Evolutionary conservation across 2,329 filamentous ascomycete species (phyloP).

Genomic region (Cladophialophora carrionii): DNA sequence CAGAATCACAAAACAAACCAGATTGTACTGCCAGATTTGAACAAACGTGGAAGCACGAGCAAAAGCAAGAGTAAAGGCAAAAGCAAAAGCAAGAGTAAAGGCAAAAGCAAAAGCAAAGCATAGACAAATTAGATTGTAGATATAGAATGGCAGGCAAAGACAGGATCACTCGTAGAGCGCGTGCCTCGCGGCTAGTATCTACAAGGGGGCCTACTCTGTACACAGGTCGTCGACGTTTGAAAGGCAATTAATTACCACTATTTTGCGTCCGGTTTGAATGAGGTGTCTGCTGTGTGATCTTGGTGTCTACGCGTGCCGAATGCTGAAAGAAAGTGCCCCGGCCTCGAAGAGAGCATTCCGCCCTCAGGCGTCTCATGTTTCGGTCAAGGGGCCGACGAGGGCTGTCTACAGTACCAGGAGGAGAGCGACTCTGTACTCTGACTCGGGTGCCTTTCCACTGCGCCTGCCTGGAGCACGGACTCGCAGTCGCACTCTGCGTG

Average conservation of each 20-base stretch:
- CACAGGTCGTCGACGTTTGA: background rate
- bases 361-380: background rate
- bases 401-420: background rate
- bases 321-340: background rate
- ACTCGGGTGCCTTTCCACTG: background rate
- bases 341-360: background rate
- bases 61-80: too few species aligned
- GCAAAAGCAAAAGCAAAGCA: background rate
- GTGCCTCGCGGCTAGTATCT: background rate
- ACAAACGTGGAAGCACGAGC: background rate
- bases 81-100: background rate
- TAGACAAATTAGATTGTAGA: background rate
- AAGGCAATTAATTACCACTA: background rate
- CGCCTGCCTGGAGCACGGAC: background rate
- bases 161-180: background rate
- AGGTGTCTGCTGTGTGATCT: background rate
- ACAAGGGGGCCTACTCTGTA: background rate
- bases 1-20: conserved; percentile 3
- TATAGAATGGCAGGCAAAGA: background rate
- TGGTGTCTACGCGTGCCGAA: background rate
- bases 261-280: background rate
- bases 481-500: background rate
- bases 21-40: background rate
- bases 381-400: background rate
- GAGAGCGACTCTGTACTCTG: background rate